Evolutionary conservation across 106 monocot species (phyloP).

Genomic region (Agapanthus africanus): DNA sequence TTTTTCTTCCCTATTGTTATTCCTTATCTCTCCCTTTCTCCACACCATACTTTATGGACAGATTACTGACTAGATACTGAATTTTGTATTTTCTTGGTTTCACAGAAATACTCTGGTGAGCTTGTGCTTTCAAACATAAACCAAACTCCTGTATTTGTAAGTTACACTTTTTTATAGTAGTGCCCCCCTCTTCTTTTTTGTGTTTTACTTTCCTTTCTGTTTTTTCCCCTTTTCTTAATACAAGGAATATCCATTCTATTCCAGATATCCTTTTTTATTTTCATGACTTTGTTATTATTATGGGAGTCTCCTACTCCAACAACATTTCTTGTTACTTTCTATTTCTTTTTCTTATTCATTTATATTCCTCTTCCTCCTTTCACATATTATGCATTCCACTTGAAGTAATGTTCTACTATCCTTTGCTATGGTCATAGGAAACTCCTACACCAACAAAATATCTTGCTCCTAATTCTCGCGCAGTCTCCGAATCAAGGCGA

Average conservation of each 20-base stretch:
- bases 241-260: neutral
- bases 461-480: conserved; percentile 32
- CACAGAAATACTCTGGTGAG: conserved; percentile 46
- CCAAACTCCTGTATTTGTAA: conserved; percentile 57
- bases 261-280: neutral
- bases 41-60: neutral
- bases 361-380: neutral
- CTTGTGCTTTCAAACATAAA: conserved; percentile 22
- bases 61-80: neutral
- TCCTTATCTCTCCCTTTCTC: neutral
- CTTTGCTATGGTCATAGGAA: conserved; percentile 34
- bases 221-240: neutral
- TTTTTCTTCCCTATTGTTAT: neutral
- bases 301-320: too few species aligned
- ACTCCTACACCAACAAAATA: conserved; percentile 62
- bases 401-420: neutral
- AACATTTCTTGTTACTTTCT: conserved; percentile 34
- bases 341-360: neutral
- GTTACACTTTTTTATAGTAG: conserved; percentile 13
- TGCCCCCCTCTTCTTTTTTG: neutral
- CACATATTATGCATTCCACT: neutral
- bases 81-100: neutral
- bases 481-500: conserved; percentile 41
- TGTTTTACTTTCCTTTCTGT: neutral
- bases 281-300: too few species aligned